A percentile compares a stretch with the other conserved stretches of the same genome.
phyloP scores from a whole-genome alignment of 768 basidiomycete species.

The Mycena filopes region DNA sequence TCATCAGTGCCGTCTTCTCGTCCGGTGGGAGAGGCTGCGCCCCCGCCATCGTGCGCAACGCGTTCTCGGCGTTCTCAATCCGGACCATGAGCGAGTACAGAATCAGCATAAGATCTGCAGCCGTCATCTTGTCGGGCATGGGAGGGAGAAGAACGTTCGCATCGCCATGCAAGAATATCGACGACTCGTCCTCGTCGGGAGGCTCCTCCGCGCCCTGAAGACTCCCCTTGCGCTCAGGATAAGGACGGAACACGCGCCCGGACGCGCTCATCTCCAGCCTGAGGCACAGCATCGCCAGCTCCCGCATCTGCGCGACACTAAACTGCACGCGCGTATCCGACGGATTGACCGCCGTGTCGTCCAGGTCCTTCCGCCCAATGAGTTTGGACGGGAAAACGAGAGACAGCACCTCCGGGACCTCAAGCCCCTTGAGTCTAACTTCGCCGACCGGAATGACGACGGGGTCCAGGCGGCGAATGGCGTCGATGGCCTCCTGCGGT shows the following conservation, averaged over 20 bases:
- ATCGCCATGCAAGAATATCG: slow-evolving; percentile 63
- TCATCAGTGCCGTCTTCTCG: slow-evolving; percentile 45
- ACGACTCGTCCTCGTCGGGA: slow-evolving; percentile 40
- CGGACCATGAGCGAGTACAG: slow-evolving; percentile 81
- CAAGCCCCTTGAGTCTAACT: slow-evolving; percentile 93
- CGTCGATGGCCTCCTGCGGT: slow-evolving; percentile 72
- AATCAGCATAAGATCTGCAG: slow-evolving; percentile 77
- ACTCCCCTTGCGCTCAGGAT: slow-evolving; percentile 58
- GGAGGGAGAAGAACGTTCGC: slow-evolving; percentile 61
- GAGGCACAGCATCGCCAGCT: slow-evolving; percentile 78
- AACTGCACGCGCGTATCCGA: slow-evolving; percentile 69
- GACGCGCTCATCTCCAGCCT: slow-evolving; percentile 83
- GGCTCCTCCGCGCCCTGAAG: slow-evolving; percentile 35
- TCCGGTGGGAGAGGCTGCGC: slow-evolving; percentile 23
- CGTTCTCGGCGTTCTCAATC: slow-evolving; percentile 76
- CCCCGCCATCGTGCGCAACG: slow-evolving; percentile 44
- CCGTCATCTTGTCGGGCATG: slow-evolving; percentile 75
- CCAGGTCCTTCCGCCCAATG: slow-evolving; percentile 73
- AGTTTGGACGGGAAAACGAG: slow-evolving; percentile 83
- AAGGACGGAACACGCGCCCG: slow-evolving; percentile 65
- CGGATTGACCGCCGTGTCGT: slow-evolving; percentile 43
- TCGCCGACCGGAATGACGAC: slow-evolving; percentile 84
- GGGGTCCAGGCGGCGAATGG: slow-evolving; percentile 77
- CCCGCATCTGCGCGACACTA: slow-evolving; percentile 77
- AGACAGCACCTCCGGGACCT: slow-evolving; percentile 90